Base-by-base conservation (phyloP, 2,329 filamentous ascomycete species). In the Mycosphaerelloides madeirae region DNA sequence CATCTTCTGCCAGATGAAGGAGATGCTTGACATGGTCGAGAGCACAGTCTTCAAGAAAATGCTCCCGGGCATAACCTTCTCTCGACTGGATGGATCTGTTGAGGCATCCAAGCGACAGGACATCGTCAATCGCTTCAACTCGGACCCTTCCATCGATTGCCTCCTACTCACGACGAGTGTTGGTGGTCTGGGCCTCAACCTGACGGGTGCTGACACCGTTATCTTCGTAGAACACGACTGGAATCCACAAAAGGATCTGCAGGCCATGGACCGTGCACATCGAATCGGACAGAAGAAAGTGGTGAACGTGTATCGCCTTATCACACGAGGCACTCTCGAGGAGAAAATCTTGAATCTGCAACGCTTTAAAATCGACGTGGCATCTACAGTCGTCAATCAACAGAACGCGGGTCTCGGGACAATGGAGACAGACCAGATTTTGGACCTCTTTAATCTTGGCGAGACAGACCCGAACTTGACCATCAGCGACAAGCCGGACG, bases 191-290 rank as follows among this genome's bases (percentile, higher is more conserved):
- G 93, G 93, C 20, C 78, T 98, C 44, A 98, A 98, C 66, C 72
- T 98, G 53, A 98, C 93, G 0, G 93, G 93, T 55, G 93, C 93
- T 3, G 93, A 98, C 68, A 98, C 93, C 0, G 93, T 98, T 66
- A 98, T 98, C 58, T 98, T 98, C 61, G 94, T 98, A 22, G 93
- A 98, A 68, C 94, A 98, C 68, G 93, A 98, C 68, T 98, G 93
- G 93, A 98, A 98, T 65, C 93, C 93, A 25, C 93, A 98, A 65
- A 95, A 95, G 68, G 93, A 98, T 68, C 80, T 98, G 56, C 93
- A 98, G 64, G 93, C 93, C 55, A 98, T 98, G 93, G 93, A 98
- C 64, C 88, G 93, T 48, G 93, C 93, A 7, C 93, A 98, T 74
- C 84, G 93, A 57, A 97, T 98, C 59, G 93, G 93, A 2, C 93